phyloP scores from a whole-genome alignment of 116 monocot species.

The Papilionanthe hybrid region DNA sequence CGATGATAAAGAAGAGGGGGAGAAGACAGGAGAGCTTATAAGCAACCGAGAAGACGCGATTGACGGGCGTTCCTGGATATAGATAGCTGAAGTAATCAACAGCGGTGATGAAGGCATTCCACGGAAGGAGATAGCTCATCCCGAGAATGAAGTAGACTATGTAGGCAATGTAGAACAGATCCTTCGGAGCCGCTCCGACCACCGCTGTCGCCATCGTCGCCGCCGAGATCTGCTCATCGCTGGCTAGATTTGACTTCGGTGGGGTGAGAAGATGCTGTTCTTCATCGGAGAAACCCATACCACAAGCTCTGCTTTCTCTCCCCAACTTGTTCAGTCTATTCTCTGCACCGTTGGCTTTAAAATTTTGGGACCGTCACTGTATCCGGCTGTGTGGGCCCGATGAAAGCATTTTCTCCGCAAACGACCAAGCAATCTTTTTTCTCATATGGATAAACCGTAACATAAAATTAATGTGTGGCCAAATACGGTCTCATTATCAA shows the following conservation, averaged over 20 bases:
- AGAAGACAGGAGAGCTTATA: constrained; percentile 70
- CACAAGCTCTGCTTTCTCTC: too few species aligned
- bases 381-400: too few species aligned
- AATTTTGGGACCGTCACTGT: too few species aligned
- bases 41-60: constrained; percentile 76
- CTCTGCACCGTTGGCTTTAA: too few species aligned
- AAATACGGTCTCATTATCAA: too few species aligned
- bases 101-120: constrained; percentile 78
- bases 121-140: constrained; percentile 52
- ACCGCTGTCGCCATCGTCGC: background rate
- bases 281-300: constrained; percentile 5
- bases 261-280: constrained; percentile 8
- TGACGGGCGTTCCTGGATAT: constrained; percentile 59
- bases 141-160: constrained; percentile 46
- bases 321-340: too few species aligned
- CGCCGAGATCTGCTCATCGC: background rate
- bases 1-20: constrained; percentile 47
- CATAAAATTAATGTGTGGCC: too few species aligned
- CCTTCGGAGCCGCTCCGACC: constrained; percentile 19
- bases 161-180: constrained; percentile 34
- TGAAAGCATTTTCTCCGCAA: too few species aligned
- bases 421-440: too few species aligned
- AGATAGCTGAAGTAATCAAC: constrained; percentile 94
- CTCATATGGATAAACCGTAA: too few species aligned
- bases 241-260: background rate